Evolutionary conservation across 2,329 filamentous ascomycete genomes (phyloP).

Genomic region (Davidsoniella australis): DNA sequence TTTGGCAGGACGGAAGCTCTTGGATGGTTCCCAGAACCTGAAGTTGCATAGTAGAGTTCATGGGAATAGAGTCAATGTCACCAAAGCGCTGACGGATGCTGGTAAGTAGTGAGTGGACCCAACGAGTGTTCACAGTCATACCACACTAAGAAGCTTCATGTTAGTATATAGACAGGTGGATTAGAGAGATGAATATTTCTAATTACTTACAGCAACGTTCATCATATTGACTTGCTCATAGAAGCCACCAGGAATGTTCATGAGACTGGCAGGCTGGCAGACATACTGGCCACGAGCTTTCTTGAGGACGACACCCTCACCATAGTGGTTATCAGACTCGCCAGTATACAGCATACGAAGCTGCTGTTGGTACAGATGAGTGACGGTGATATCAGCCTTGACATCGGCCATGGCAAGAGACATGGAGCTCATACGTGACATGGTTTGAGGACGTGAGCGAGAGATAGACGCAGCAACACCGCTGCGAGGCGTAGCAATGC

Average conservation of each 20-base stretch:
- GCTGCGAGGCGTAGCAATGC: constrained; percentile 4
- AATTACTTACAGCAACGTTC: constrained; percentile 33
- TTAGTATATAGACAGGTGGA: background rate
- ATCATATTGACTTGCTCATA: constrained; percentile 25
- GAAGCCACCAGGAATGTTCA: constrained; percentile 28
- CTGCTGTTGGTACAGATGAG: constrained; percentile 13
- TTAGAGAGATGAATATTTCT: no score
- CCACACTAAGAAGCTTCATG: constrained; percentile 31
- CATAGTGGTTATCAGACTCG: constrained; percentile 6
- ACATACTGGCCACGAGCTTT: constrained; percentile 25
- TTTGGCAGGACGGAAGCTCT: constrained; percentile 40
- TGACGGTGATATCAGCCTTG: constrained; percentile 13
- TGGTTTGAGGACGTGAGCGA: constrained; percentile 1
- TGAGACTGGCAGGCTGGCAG: constrained; percentile 19
- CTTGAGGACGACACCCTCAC: constrained; percentile 22
- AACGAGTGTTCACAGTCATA: constrained; percentile 49
- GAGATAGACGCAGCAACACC: constrained; percentile 1
- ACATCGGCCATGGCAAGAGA: constrained; percentile 11
- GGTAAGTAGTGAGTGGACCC: constrained; percentile 42
- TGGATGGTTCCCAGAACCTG: constrained; percentile 43
- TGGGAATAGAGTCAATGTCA: constrained; percentile 34
- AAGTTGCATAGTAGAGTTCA: constrained; percentile 38
- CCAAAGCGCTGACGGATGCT: constrained; percentile 24
- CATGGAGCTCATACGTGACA: constrained; percentile 8
- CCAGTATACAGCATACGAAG: constrained; percentile 11